These are phyloP conservation scores for Psilocybe subaeruginosa DNA, from an alignment of 768 basidiomycete genomes.

Conservation along the genomic window DNA sequence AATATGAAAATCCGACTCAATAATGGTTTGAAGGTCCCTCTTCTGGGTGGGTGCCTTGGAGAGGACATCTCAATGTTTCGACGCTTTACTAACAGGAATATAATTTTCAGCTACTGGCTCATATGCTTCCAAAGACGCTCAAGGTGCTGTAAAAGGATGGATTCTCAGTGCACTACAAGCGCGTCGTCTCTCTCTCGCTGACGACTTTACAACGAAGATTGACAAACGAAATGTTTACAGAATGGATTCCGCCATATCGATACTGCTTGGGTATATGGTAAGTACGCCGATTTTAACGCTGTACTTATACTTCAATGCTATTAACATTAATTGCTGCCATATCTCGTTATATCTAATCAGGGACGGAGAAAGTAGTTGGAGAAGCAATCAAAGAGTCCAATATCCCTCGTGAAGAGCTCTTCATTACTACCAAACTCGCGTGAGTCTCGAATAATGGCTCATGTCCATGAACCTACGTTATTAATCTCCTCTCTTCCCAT, in stretches of 20 bases:
- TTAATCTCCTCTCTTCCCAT: too few species aligned
- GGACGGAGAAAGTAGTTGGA: slow-evolving; percentile 46
- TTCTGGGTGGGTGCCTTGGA: slow-evolving; percentile 27
- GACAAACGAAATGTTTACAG: slow-evolving; percentile 18
- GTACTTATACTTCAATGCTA: too few species aligned
- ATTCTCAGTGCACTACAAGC: slow-evolving; percentile 35
- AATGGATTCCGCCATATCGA: slow-evolving; percentile 46
- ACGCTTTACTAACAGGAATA: too few species aligned
- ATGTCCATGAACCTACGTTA: too few species aligned
- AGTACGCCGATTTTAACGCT: too few species aligned
- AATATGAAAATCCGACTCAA: slow-evolving; percentile 22
- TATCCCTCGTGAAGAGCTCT: slow-evolving; percentile 49
- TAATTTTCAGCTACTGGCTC: slow-evolving; percentile 38
- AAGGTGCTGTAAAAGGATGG: slow-evolving; percentile 38
- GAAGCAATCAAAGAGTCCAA: slow-evolving; percentile 48
- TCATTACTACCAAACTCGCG: slow-evolving; percentile 55
- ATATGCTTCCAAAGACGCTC: slow-evolving; percentile 39
- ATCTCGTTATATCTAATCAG: slow-evolving; percentile 1
- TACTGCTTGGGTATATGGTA: slow-evolving; percentile 36
- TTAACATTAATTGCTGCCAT: not conserved
- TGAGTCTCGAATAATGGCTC: slow-evolving; percentile 19
- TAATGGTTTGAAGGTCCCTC: slow-evolving; percentile 36
- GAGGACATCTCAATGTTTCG: too few species aligned
- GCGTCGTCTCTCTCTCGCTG: too few species aligned
- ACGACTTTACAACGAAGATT: too few species aligned